Evolutionary conservation across 2,329 filamentous ascomycete genomes (phyloP), one percentile per base, ranked within the genome.

Genomic region (Lasiodiplodia citricola): DNA sequence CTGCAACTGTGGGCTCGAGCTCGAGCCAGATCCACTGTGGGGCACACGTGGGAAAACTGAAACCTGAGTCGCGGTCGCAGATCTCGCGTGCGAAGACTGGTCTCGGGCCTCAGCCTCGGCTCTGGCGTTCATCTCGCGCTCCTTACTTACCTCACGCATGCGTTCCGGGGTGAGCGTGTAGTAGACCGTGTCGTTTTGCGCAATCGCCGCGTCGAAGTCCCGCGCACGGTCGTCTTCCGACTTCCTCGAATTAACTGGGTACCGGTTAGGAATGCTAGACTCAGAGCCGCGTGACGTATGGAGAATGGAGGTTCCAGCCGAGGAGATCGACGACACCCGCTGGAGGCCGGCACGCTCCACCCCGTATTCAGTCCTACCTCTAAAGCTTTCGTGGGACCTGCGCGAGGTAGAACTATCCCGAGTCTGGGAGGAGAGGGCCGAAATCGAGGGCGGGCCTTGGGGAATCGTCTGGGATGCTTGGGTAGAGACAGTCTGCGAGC

Each of bases 81-180:
- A 47, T 31, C 56, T 28, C 16, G 50, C n/a, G 41, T 66, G 51
- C n/a, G 31, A 13, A n/a, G 66, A 13, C 55, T 58, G 55, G 21
- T 62, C 51, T 54, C 38, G 56, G 51, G 56, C 58, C 51, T 63
- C 58, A 44, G 57, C 56, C 21, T 50, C 50, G 6, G 56, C 66
- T 47, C 35, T 54, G 31, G 62, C 64, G 21, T 47, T 38, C 18
- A n/a, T 60, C 54, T 57, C 58, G 14, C 58, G 80, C 81, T 80
- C 74, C 56, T 13, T 47, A 47, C 37, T 60, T 35, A 82, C 82
- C 67, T 81, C 78, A 52, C 83, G 80, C 73, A 85, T 80, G 57
- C 75, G 80, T 67, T 83, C 79, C 25, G 83, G 83, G 14, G 83
- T 85, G 66, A 85, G 74, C 7, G 83, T 85, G 73, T 82, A 84